Evolutionary conservation across 2,329 filamentous ascomycete species (phyloP).

Genomic region (Keithomyces neogunnii): DNA sequence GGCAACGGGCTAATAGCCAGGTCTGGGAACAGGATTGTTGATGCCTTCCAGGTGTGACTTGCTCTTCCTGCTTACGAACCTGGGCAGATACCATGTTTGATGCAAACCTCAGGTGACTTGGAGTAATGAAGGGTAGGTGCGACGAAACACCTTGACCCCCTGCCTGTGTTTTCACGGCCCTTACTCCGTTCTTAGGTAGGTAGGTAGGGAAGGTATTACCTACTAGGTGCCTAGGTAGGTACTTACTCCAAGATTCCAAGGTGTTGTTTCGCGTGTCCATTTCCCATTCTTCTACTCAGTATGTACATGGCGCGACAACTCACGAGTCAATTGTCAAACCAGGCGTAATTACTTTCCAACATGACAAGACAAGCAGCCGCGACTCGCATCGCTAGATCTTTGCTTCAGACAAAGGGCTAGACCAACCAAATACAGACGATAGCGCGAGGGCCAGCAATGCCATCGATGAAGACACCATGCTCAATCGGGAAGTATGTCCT

Average conservation of each 20-base stretch:
- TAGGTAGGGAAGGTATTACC: no score
- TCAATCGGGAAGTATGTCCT: constrained; percentile 15
- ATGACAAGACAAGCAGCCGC: not conserved
- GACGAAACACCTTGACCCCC: not conserved
- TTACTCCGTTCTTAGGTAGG: not conserved
- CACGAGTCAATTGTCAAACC: constrained; percentile 3
- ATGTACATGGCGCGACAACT: not conserved
- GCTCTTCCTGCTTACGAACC: no score
- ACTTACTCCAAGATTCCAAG: no score
- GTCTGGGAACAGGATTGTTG: no score
- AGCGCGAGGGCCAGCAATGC: not conserved
- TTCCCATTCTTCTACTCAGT: not conserved
- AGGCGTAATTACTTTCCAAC: constrained; percentile 1
- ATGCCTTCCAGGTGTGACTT: no score
- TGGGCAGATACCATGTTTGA: no score
- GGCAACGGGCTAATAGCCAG: not conserved
- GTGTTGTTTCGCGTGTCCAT: no score
- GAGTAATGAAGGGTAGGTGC: not conserved
- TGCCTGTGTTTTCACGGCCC: not conserved
- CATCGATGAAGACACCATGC: constrained; percentile 3
- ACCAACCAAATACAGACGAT: not conserved
- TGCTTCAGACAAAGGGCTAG: not conserved
- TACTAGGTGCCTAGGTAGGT: no score
- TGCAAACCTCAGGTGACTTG: no score
- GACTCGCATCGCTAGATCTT: not conserved